These are phyloP conservation scores for Penicillium macrosclerotiorum DNA, from an alignment of 495 filamentous ascomycete species.

Conservation along the genomic window DNA sequence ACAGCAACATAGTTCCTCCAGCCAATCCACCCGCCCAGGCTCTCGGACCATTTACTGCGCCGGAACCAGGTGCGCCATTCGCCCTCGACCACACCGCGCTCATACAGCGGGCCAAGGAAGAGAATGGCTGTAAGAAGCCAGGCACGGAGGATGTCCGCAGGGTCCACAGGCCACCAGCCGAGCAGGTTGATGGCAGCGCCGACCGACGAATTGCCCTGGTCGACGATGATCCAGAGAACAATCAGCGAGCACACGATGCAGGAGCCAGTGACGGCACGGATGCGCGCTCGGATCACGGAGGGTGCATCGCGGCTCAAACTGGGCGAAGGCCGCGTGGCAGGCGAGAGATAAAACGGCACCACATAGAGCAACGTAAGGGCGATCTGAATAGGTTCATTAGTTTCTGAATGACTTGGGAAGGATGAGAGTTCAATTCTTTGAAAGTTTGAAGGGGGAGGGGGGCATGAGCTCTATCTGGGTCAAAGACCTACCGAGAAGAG, in stretches of 20 bases:
- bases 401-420: too few species aligned
- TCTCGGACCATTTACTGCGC: slow-evolving; percentile 38
- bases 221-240: slow-evolving; percentile 60
- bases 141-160: slow-evolving; percentile 54
- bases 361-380: slow-evolving; percentile 84
- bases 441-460: neutral
- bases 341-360: slow-evolving; percentile 82
- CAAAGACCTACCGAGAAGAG: slow-evolving; percentile 51
- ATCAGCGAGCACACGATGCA: slow-evolving; percentile 58
- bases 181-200: slow-evolving; percentile 59
- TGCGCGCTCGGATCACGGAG: slow-evolving; percentile 82
- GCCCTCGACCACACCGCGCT: slow-evolving; percentile 66
- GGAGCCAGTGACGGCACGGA: slow-evolving; percentile 71
- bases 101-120: slow-evolving; percentile 82
- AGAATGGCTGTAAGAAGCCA: slow-evolving; percentile 72
- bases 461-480: too few species aligned
- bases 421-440: slow-evolving; percentile 1
- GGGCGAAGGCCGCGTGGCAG: slow-evolving; percentile 75
- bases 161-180: slow-evolving; percentile 71
- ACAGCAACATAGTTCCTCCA: slow-evolving; percentile 67
- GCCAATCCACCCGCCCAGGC: slow-evolving; percentile 59
- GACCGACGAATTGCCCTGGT: slow-evolving; percentile 42
- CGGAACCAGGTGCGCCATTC: slow-evolving; percentile 66
- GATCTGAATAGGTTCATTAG: slow-evolving; percentile 51
- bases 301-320: slow-evolving; percentile 83